These are phyloP conservation scores for Tetrapisispora nanseiensis DNA, from an alignment of 805 yeast species.

Conservation along the genomic window DNA sequence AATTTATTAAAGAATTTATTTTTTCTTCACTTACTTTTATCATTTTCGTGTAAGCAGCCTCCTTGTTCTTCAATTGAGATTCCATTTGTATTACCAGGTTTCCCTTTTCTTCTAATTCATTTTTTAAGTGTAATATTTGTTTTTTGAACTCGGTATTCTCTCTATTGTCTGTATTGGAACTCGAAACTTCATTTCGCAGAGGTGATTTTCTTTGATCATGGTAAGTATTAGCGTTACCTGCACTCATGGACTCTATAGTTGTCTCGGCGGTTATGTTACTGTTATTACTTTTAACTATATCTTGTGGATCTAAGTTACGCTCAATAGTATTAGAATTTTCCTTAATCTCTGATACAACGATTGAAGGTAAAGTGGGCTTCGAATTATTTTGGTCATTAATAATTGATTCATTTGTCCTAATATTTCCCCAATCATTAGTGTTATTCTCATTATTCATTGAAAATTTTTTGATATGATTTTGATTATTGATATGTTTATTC, in stretches of 20 bases:
- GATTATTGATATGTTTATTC: not conserved
- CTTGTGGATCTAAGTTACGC: not conserved
- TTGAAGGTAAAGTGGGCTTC: not conserved
- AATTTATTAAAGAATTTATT: not conserved
- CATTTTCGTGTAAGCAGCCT: not conserved
- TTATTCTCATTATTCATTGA: not conserved
- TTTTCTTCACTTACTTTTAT: not conserved
- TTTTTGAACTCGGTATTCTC: no score
- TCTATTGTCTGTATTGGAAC: not conserved
- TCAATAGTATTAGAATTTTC: not conserved
- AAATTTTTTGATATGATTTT: not conserved
- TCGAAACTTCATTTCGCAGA: not conserved
- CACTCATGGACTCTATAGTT: not conserved
- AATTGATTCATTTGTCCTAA: not conserved
- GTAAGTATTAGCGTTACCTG: not conserved
- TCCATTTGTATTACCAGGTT: not conserved
- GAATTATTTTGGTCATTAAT: not conserved
- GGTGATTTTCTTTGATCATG: not conserved
- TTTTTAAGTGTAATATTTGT: not conserved
- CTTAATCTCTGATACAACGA: not conserved
- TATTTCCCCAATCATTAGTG: not conserved
- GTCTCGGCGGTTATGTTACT: not conserved
- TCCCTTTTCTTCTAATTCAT: not conserved
- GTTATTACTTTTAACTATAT: not conserved
- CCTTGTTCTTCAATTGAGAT: not conserved